Evolutionary conservation across 2,329 filamentous ascomycete genomes (phyloP), one percentile per base, ranked within the genome.

Genomic region (Emydomyces testavorans): DNA sequence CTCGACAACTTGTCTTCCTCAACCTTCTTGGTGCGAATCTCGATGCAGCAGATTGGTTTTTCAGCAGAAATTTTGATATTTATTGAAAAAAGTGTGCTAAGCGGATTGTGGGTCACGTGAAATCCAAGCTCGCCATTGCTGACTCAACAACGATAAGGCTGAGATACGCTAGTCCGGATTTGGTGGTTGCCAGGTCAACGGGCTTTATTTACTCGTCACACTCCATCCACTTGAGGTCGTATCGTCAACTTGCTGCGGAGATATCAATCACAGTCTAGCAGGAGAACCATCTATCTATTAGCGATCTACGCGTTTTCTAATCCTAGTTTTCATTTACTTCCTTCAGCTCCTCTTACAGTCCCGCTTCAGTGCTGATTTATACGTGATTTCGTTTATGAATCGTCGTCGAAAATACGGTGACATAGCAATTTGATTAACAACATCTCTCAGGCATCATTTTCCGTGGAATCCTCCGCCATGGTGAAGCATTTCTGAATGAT

Each of bases 1-100:
- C 74, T 77, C 70, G 72, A 76, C 74, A 77, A 71, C 59, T 67
- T 77, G 74, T 77, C 73, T 74, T 77, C 74, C 74, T 77, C 70
- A 77, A 75, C 74, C 73, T 73, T 71, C 62, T 60, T 37, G 44
- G 36, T 50, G 60, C 64, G 65, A 62, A 66, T 54, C 58, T 43
- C 21, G 57, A 57, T 54, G 55, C 52, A 57, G 53, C 54, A 52
- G 58, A 45, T 28, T 21, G 7, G n/a, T 10, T 21, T 43, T 34
- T 21, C 4, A 55, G 54, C 54, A 50, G n/a, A n/a, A n/a, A n/a
- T n/a, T n/a, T n/a, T n/a, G n/a, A n/a, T n/a, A 56, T 48, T 40
- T 36, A 50, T 43, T 51, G 57, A 53, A 54, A 53, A 57, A 54
- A 52, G 15, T 39, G 28, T 26, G 43, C 41, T 37, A 47, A 62